phyloP scores from a whole-genome alignment of 192 early-diverging fungal genomes.

The Paraglomus brasilianum region DNA sequence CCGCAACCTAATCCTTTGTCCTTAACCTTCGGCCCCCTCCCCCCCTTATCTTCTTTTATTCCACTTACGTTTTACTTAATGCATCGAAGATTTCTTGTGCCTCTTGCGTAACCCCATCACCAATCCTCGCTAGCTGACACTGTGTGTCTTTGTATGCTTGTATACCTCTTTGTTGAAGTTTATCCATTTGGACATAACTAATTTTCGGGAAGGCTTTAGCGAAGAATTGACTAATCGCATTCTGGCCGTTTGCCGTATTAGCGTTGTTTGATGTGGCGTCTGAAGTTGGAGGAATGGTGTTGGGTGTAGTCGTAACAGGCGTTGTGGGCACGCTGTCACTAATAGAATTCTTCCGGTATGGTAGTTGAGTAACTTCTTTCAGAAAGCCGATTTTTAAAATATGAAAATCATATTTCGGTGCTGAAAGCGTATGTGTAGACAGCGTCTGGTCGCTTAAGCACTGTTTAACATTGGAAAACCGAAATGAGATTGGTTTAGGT shows the following conservation, averaged over 20 bases:
- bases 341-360: slow-evolving; percentile 22
- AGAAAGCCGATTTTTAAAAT: slow-evolving; percentile 60
- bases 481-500: neutral
- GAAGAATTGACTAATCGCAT: slow-evolving; percentile 30
- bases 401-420: slow-evolving; percentile 50
- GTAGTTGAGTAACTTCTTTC: slow-evolving; percentile 51
- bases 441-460: slow-evolving; percentile 31
- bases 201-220: slow-evolving; percentile 42
- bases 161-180: slow-evolving; percentile 50
- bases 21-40: no score
- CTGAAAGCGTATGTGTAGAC: neutral
- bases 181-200: slow-evolving; percentile 52
- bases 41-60: no score
- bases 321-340: neutral
- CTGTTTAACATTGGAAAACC: slow-evolving; percentile 37
- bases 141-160: slow-evolving; percentile 49
- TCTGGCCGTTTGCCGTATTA: slow-evolving; percentile 6
- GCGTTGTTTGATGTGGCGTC: neutral
- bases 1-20: no score
- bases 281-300: neutral
- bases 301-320: slow-evolving; percentile 9
- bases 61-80: slow-evolving; percentile 68
- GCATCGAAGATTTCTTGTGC: slow-evolving; percentile 82
- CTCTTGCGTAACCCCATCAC: slow-evolving; percentile 74
- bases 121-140: slow-evolving; percentile 57